A percentile compares a stretch with the other conserved stretches of the same genome.
Conservation (phyloP, 768 basidiomycete species). For the Amanita subjunquillea region DNA sequence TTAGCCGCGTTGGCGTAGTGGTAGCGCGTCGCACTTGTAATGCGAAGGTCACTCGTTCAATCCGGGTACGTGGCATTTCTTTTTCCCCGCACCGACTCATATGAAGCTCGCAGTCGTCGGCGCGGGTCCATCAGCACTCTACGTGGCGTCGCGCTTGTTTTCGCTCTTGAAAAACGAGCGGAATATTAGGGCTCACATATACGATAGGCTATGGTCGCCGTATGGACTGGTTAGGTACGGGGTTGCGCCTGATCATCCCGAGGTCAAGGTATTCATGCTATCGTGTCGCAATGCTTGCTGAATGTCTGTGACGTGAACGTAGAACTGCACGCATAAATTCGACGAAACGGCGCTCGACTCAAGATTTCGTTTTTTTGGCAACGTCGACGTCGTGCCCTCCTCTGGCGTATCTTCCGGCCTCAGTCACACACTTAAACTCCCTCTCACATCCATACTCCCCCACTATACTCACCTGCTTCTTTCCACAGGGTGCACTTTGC, state of each 20-base stretch:
- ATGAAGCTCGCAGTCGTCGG: constrained; percentile 85
- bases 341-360: constrained; percentile 70
- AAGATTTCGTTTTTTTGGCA: constrained; percentile 86
- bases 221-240: constrained; percentile 94
- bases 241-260: constrained; percentile 96
- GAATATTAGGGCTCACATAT: constrained; percentile 63
- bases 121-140: constrained; percentile 96
- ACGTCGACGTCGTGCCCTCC: constrained; percentile 53
- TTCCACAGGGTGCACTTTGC: constrained; percentile 74
- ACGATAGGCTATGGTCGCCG: constrained; percentile 88
- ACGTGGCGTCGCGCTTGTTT: constrained; percentile 81
- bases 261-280: constrained; percentile 69
- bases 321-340: constrained; percentile 98
- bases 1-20: constrained; percentile 28
- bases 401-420: constrained; percentile 12
- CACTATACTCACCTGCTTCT: constrained; percentile 84
- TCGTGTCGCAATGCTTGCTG: not conserved
- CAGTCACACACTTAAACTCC: constrained; percentile 43
- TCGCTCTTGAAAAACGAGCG: constrained; percentile 32
- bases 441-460: constrained; percentile 47
- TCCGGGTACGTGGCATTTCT: constrained; percentile 30
- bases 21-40: constrained; percentile 36
- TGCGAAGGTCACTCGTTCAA: constrained; percentile 38
- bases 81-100: not conserved
- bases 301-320: constrained; percentile 4